Conservation (phyloP, 352 stramenopile species). For the Pythium utonaiense region DNA sequence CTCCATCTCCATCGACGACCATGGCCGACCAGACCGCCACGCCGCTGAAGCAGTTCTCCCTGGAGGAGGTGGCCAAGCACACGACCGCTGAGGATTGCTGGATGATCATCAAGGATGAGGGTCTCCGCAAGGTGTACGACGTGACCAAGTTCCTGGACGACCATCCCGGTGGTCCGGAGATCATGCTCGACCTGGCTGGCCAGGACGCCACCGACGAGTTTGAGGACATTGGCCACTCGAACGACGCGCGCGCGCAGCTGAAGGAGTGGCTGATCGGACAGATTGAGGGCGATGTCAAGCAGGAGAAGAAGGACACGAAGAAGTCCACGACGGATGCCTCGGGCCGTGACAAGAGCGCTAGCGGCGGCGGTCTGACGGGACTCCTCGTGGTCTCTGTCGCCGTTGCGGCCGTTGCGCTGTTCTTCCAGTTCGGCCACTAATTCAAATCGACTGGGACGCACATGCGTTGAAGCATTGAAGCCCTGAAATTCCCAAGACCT, state of each 20-base stretch:
- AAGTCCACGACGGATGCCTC: slow-evolving; percentile 12
- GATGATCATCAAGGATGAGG: slow-evolving; percentile 36
- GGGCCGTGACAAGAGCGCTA: slow-evolving; percentile 26
- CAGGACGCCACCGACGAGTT: slow-evolving; percentile 84
- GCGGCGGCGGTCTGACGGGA: slow-evolving; percentile 44
- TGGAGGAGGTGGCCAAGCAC: slow-evolving; percentile 83
- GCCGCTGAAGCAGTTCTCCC: slow-evolving; percentile 55
- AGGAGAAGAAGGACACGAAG: slow-evolving; percentile 7
- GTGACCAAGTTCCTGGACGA: slow-evolving; percentile 93
- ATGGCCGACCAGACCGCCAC: slow-evolving; percentile 13
- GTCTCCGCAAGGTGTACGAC: slow-evolving; percentile 90
- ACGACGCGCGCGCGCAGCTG: slow-evolving; percentile 83
- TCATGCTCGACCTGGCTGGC: slow-evolving; percentile 88
- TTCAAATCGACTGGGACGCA: background rate
- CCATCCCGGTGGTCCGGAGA: slow-evolving; percentile 91
- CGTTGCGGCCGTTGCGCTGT: slow-evolving; percentile 51
- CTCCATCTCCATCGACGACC: background rate
- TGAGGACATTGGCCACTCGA: slow-evolving; percentile 90
- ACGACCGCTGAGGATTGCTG: slow-evolving; percentile 39
- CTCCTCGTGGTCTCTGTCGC: slow-evolving; percentile 48
- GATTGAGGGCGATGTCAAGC: slow-evolving; percentile 24
- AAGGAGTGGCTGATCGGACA: slow-evolving; percentile 25
- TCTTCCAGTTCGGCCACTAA: slow-evolving; percentile 49
- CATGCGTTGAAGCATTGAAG: background rate
- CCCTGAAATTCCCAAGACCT: background rate